Percentiles rank a stretch among this genome's conserved stretches.
Evolutionary conservation across 768 basidiomycete genomes (phyloP).

Genomic region (Agaricus subrufescens): DNA sequence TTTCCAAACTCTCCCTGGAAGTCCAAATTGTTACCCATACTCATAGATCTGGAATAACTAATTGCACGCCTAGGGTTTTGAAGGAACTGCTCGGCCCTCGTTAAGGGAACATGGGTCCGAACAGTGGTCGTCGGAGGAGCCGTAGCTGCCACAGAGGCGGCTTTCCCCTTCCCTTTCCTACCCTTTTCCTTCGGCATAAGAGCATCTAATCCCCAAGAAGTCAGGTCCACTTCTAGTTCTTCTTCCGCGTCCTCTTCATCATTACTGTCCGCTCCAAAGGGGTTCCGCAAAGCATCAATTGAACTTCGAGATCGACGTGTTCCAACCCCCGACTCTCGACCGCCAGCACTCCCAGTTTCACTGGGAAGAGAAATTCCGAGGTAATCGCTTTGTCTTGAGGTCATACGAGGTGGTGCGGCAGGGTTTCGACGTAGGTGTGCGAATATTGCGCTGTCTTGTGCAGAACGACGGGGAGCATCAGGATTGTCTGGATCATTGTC

Average conservation of each 20-base stretch:
- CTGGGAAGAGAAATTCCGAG: constrained; percentile 65
- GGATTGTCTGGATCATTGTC: constrained; percentile 82
- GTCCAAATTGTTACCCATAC: constrained; percentile 57
- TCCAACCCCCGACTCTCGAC: constrained; percentile 43
- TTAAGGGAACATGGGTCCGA: constrained; percentile 37
- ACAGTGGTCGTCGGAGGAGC: constrained; percentile 32
- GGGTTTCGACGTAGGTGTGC: constrained; percentile 64
- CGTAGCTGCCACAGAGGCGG: constrained; percentile 18
- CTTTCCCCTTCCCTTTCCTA: constrained; percentile 39
- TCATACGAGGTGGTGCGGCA: constrained; percentile 37
- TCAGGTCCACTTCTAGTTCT: constrained; percentile 70
- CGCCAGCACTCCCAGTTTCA: constrained; percentile 44
- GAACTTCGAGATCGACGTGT: constrained; percentile 53
- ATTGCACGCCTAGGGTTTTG: constrained; percentile 30
- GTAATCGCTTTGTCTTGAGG: constrained; percentile 57
- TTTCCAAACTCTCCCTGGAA: constrained; percentile 26
- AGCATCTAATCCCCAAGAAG: constrained; percentile 80
- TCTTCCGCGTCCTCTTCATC: constrained; percentile 42
- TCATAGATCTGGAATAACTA: constrained; percentile 55
- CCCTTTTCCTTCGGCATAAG: constrained; percentile 69
- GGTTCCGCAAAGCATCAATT: constrained; percentile 63
- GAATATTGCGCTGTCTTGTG: constrained; percentile 84
- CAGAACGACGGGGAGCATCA: constrained; percentile 52
- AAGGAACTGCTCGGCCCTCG: constrained; percentile 32
- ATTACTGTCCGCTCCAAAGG: constrained; percentile 63